Conservation (phyloP, 2,329 filamentous ascomycete species). For the Sclerotinia borealis region DNA sequence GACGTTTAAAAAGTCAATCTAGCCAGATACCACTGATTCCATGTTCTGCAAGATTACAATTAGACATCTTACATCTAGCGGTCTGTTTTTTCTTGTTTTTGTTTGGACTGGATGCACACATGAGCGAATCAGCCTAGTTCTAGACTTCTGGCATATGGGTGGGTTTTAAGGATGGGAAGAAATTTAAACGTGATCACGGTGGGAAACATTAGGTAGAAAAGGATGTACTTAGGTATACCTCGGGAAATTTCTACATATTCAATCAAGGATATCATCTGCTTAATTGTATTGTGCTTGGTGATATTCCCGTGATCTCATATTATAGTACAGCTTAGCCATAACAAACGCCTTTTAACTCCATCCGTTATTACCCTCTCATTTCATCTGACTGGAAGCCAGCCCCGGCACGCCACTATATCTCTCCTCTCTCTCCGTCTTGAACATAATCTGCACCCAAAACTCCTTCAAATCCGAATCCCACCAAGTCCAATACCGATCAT, state of each 20-base stretch:
- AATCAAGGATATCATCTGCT: constrained; percentile 8
- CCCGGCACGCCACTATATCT: constrained; percentile 65
- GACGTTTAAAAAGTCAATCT: constrained; percentile 1
- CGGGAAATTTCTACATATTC: not conserved
- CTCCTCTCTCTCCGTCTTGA: constrained; percentile 97
- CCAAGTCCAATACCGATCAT: constrained; percentile 86
- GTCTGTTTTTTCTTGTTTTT: not conserved
- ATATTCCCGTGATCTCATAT: not conserved
- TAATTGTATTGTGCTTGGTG: not conserved
- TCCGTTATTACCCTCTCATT: not conserved
- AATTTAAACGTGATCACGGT: constrained; percentile 8
- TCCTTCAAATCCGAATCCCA: constrained; percentile 95
- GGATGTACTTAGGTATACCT: constrained; percentile 1
- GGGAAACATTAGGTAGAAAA: constrained; percentile 9
- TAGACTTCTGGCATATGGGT: constrained; percentile 8
- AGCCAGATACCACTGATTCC: constrained; percentile 4
- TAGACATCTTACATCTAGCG: constrained; percentile 7
- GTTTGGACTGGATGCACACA: constrained; percentile 4
- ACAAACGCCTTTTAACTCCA: constrained; percentile 9
- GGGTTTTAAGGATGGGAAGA: constrained; percentile 5
- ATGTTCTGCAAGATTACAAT: constrained; percentile 3
- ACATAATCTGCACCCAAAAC: constrained; percentile 96
- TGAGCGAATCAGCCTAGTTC: constrained; percentile 7
- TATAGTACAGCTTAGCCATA: constrained; percentile 11
- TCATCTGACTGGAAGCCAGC: constrained; percentile 37